Conservation (phyloP, 352 stramenopile genomes). For the Pythium periplocum region DNA sequence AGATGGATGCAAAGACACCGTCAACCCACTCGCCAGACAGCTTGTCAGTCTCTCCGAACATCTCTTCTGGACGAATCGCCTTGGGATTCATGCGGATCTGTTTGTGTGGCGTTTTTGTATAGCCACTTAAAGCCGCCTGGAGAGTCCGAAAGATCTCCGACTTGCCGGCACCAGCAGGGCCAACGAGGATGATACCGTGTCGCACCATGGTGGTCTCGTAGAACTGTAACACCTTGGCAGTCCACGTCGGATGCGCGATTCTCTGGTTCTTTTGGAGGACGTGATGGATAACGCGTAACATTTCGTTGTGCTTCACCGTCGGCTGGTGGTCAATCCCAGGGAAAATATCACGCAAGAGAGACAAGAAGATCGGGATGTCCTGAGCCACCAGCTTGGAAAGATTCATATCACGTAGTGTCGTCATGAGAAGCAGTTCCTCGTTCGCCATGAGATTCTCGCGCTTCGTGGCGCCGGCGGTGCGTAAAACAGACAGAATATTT, state of each 20-base stretch:
- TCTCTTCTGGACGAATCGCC: constrained; percentile 71
- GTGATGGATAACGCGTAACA: constrained; percentile 58
- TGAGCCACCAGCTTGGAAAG: constrained; percentile 91
- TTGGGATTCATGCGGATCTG: constrained; percentile 81
- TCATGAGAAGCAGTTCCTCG: constrained; percentile 94
- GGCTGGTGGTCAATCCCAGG: constrained; percentile 46
- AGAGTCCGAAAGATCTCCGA: constrained; percentile 66
- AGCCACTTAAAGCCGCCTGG: constrained; percentile 51
- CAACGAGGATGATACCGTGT: constrained; percentile 89
- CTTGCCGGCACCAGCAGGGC: constrained; percentile 79
- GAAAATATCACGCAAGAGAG: constrained; percentile 86
- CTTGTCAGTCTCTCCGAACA: constrained; percentile 81
- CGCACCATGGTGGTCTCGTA: constrained; percentile 92
- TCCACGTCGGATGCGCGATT: constrained; percentile 67
- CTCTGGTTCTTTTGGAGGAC: constrained; percentile 68
- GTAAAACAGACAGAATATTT: constrained; percentile 94
- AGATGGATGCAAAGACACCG: constrained; percentile 78
- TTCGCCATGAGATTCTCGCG: constrained; percentile 90
- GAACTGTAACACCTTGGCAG: constrained; percentile 88
- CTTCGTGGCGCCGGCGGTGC: constrained; percentile 94
- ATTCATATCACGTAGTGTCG: constrained; percentile 93
- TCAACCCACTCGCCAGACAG: constrained; percentile 71
- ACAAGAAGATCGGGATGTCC: constrained; percentile 91
- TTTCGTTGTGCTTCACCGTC: constrained; percentile 64
- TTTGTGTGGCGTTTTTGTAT: constrained; percentile 64